Evolutionary conservation across 225 moss, liverwort and hornwort genomes (phyloP).

Genomic region (Rhytidiadelphus loreus): DNA sequence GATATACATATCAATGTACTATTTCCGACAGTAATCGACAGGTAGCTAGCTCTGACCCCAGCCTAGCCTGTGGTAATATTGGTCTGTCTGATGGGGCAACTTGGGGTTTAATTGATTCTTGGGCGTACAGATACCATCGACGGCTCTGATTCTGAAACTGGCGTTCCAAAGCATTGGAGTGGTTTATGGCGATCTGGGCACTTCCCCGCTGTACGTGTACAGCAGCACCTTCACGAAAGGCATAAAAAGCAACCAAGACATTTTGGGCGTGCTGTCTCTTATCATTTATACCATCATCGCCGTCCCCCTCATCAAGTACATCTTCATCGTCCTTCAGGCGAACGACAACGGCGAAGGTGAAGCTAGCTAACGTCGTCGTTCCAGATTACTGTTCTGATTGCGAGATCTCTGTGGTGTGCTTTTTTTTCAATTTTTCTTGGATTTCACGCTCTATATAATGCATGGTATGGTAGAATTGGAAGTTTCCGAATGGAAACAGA

Average conservation of each 20-base stretch:
- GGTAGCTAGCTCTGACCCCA: neutral
- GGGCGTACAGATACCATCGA: slow-evolving; percentile 11
- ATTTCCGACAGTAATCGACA: neutral
- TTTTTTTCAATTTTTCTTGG: neutral
- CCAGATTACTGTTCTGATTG: neutral
- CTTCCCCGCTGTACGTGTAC: slow-evolving; percentile 74
- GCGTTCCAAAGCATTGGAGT: slow-evolving; percentile 82
- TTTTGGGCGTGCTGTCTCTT: slow-evolving; percentile 60
- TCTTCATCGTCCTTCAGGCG: slow-evolving; percentile 26
- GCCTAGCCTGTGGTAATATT: neutral
- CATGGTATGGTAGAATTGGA: neutral
- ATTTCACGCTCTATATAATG: neutral
- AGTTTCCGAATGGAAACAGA: neutral
- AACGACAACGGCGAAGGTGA: slow-evolving; percentile 40
- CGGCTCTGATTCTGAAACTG: slow-evolving; percentile 26
- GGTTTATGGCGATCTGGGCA: slow-evolving; percentile 75
- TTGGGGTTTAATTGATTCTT: neutral
- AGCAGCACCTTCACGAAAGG: slow-evolving; percentile 35
- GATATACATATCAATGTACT: neutral
- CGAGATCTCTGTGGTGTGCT: neutral
- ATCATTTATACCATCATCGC: slow-evolving; percentile 72
- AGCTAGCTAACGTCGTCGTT: neutral
- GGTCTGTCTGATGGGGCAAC: neutral
- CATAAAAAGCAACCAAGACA: slow-evolving; percentile 18
- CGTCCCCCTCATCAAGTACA: slow-evolving; percentile 42